These are phyloP conservation scores for Naganishia onofrii DNA, from an alignment of 768 basidiomycete species.

Conservation along the genomic window DNA sequence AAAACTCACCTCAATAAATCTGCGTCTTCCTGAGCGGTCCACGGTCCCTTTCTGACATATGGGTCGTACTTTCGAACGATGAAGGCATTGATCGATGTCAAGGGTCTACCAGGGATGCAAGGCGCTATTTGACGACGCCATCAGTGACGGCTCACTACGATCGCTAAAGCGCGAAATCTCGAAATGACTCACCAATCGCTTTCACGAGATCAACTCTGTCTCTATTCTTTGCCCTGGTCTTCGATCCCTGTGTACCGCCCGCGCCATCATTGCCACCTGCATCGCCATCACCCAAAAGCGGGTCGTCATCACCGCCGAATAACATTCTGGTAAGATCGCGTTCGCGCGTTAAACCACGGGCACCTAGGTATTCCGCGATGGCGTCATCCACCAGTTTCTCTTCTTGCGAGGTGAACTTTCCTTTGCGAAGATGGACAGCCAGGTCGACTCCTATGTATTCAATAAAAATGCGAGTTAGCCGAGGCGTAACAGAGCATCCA, in stretches of 20 bases:
- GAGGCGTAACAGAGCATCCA: background rate
- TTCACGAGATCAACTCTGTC: conserved; percentile 16
- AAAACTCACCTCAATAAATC: conserved; percentile 3
- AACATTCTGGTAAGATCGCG: conserved; percentile 14
- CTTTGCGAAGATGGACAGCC: conserved; percentile 11
- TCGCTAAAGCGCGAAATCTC: too few species aligned
- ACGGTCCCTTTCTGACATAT: conserved; percentile 19
- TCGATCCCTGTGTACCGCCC: background rate
- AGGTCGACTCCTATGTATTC: conserved; percentile 7
- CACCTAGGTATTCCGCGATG: background rate
- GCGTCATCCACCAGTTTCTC: conserved; percentile 21
- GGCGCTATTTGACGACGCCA: conserved; percentile 1
- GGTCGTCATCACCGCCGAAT: background rate
- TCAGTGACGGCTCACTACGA: too few species aligned
- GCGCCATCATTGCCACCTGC: conserved; percentile 15
- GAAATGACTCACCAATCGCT: conserved; percentile 12
- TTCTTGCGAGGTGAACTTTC: conserved; percentile 21
- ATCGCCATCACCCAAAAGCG: background rate
- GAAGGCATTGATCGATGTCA: conserved; percentile 21
- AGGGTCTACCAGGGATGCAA: conserved; percentile 12
- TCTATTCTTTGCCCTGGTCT: conserved; percentile 17
- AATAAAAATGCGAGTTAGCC: too few species aligned
- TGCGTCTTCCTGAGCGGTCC: conserved; percentile 17
- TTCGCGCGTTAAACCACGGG: conserved; percentile 14
- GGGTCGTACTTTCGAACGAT: conserved; percentile 24